Percentiles rank a stretch among this genome's conserved stretches.
These are phyloP conservation scores for Bruguiera parviflora DNA, from an alignment of 345 rosid species.

Conservation along the genomic window DNA sequence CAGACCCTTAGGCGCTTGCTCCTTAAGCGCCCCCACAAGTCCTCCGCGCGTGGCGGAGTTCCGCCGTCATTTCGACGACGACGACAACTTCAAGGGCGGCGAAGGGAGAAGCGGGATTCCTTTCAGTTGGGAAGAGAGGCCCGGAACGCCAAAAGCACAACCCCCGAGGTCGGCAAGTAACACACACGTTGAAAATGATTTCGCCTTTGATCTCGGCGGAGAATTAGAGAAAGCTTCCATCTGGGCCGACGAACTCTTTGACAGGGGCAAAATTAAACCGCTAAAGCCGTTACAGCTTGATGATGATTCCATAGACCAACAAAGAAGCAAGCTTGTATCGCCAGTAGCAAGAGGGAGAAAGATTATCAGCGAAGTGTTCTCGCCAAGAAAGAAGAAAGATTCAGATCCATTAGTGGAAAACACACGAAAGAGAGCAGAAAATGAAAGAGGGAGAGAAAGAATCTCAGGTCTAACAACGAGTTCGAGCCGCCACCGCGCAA, in stretches of 20 bases:
- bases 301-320: slow-evolving; percentile 18
- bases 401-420: slow-evolving; percentile 21
- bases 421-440: slow-evolving; percentile 33
- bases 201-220: slow-evolving; percentile 31
- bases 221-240: slow-evolving; percentile 16
- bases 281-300: slow-evolving; percentile 24
- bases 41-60: slow-evolving; percentile 60
- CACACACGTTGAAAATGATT: slow-evolving; percentile 6
- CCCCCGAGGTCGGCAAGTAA: not conserved
- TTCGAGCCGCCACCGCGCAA: slow-evolving; percentile 38
- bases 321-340: slow-evolving; percentile 28
- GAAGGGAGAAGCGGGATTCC: not conserved
- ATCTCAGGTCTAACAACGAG: slow-evolving; percentile 12
- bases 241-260: slow-evolving; percentile 28
- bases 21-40: slow-evolving; percentile 74
- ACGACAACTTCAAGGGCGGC: not conserved
- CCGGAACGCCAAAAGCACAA: not conserved
- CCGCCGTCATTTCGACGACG: slow-evolving; percentile 44
- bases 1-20: slow-evolving; percentile 44
- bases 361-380: slow-evolving; percentile 47
- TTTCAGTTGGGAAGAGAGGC: slow-evolving; percentile 6
- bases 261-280: slow-evolving; percentile 23
- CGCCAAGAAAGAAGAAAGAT: slow-evolving; percentile 41
- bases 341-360: slow-evolving; percentile 49
- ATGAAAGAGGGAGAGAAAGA: slow-evolving; percentile 43